phyloP scores from a whole-genome alignment of 176 grass and related monocot genomes.

The Bonia amplexicaulis region DNA sequence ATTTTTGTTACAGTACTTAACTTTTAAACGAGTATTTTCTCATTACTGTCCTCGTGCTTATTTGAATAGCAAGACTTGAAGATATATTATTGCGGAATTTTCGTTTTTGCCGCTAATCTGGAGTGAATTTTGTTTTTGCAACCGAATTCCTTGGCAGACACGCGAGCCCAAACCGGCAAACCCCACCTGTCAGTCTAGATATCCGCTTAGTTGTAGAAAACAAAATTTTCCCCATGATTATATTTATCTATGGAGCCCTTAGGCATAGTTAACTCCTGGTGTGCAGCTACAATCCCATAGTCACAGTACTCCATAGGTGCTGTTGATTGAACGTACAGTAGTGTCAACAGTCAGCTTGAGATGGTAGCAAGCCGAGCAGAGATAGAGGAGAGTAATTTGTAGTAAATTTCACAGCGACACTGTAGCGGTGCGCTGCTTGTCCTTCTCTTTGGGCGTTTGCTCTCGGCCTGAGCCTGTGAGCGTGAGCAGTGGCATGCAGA shows the following conservation, averaged over 20 bases:
- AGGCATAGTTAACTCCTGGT: not conserved
- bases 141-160: not conserved
- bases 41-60: too few relatives aligned
- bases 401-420: not conserved
- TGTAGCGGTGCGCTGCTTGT: not conserved
- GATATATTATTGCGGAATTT: too few relatives aligned
- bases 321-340: not conserved
- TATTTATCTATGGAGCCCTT: not conserved
- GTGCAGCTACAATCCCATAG: not conserved
- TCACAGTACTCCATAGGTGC: not conserved
- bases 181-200: not conserved
- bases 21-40: too few relatives aligned
- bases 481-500: not conserved
- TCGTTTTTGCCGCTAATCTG: too few relatives aligned
- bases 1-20: too few relatives aligned
- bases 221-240: not conserved
- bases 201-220: not conserved
- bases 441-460: not conserved
- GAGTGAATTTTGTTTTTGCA: not conserved
- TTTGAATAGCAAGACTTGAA: too few relatives aligned
- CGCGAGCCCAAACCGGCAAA: not conserved
- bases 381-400: not conserved
- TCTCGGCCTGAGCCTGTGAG: not conserved
- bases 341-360: not conserved
- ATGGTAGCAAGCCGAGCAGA: not conserved